Base-by-base conservation (phyloP, 192 early-diverging fungal genomes). In the Podila epigama region DNA sequence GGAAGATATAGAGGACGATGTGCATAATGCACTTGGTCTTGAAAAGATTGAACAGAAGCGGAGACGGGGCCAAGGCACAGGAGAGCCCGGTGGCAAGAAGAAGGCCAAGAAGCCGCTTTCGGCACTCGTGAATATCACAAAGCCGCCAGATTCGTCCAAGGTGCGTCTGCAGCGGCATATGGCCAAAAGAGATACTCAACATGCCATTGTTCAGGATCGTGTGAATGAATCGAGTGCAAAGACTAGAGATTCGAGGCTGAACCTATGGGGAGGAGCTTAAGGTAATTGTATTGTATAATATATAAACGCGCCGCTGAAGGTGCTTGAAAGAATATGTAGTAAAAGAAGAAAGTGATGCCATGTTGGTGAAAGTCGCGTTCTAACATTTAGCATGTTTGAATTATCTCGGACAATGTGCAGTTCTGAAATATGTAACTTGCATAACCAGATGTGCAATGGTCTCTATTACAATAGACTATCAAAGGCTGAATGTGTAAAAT, bases 1-100 rank as follows among this genome's bases (percentile, higher is more conserved):
- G 85, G 79, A 86, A 22, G 64, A 82, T 31, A 51, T 86, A 40
- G 83, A 84, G 36, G 75, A 71, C 0, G 85, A 86, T 27, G 83
- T 86, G 9, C 80, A 84, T 62, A 25, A 60, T 8, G 81, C 81
- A 5, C 53, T 73, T 6, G 83, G 83, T 1, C 55, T 82, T 5
- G 53, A 75, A 42, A 60, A 72, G 53, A 65, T 69, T 50, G 72
- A 68, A 20, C 51, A 51, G 2, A 73, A 68, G 8, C 68, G 79
- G 32, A 82, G 64, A 58, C 48, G 68, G 5, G 65, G 69, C 37
- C 58, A 66, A 28, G 58, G 51, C 29, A 36, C 33, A 10, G 35
- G 11, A 25, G 5, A 18, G 3, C 6, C 29, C 28, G 16, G 36
- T 3, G 48, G 51, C 16, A 58, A 63, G 37, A 66, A 64, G 32